phyloP scores from a whole-genome alignment of 2,329 filamentous ascomycete species.

The Gnomoniopsis smithogilvyi region DNA sequence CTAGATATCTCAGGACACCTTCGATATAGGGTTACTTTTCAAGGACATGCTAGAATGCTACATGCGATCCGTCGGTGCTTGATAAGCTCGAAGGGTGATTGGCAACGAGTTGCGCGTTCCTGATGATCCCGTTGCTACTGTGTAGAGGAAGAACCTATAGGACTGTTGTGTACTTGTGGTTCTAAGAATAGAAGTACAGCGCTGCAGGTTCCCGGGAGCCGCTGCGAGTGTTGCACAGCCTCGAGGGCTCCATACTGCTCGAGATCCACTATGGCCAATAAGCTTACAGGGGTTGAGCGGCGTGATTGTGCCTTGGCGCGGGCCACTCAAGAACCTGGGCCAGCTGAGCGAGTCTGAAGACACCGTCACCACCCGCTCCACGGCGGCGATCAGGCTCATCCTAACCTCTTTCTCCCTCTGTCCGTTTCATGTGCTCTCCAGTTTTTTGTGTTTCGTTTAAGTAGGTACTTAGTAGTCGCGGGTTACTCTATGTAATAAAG shows the following conservation, averaged over 20 bases:
- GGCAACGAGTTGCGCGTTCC: not conserved
- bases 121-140: too few relatives aligned
- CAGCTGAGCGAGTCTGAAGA: not conserved
- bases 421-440: too few relatives aligned
- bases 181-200: not conserved
- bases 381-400: too few relatives aligned
- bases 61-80: too few relatives aligned
- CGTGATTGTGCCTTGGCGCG: not conserved
- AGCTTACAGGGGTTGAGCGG: not conserved
- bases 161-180: not conserved
- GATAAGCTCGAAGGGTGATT: not conserved
- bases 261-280: slow-evolving; percentile 8
- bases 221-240: slow-evolving; percentile 6
- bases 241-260: not conserved
- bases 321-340: not conserved
- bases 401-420: too few relatives aligned
- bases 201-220: not conserved
- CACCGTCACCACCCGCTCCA: too few relatives aligned
- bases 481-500: too few relatives aligned
- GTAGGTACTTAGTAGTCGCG: too few relatives aligned
- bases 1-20: too few relatives aligned
- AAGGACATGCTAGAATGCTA: too few relatives aligned
- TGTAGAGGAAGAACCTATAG: not conserved
- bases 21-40: too few relatives aligned
- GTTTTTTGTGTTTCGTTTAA: too few relatives aligned